Conservation (phyloP, 1,139 yeast species). For the Protomyces inundatus region DNA sequence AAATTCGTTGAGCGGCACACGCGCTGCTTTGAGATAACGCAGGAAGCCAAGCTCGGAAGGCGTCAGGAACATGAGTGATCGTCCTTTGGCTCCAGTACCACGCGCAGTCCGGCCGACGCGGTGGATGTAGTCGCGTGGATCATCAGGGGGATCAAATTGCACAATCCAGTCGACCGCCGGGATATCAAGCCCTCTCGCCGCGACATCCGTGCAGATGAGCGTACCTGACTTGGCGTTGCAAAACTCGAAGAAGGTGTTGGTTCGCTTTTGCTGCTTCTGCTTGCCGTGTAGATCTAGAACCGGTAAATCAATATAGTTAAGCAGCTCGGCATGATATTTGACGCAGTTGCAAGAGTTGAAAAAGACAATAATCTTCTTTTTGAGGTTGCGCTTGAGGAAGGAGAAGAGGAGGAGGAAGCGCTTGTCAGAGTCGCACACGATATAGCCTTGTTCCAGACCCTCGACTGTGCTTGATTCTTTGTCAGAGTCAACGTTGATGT, state of each 20-base stretch:
- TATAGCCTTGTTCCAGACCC: slow-evolving; percentile 97
- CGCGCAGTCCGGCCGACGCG: slow-evolving; percentile 98
- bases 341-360: slow-evolving; percentile 95
- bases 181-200: slow-evolving; percentile 96
- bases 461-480: slow-evolving; percentile 78
- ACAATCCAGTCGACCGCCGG: slow-evolving; percentile 98
- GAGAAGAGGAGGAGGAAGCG: slow-evolving; percentile 84
- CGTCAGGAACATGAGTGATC: slow-evolving; percentile 86
- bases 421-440: slow-evolving; percentile 93
- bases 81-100: slow-evolving; percentile 87
- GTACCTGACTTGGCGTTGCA: slow-evolving; percentile 95
- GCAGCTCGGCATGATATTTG: slow-evolving; percentile 86
- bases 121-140: slow-evolving; percentile 96
- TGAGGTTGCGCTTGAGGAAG: slow-evolving; percentile 78
- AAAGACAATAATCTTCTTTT: slow-evolving; percentile 88
- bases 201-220: slow-evolving; percentile 91
- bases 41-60: slow-evolving; percentile 93
- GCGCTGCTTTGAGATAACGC: slow-evolving; percentile 90
- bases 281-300: slow-evolving; percentile 95
- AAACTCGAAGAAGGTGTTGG: slow-evolving; percentile 95
- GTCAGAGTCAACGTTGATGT: slow-evolving; percentile 79
- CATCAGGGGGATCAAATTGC: slow-evolving; percentile 98
- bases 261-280: slow-evolving; percentile 96
- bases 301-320: slow-evolving; percentile 92
- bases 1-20: slow-evolving; percentile 92